Conservation (phyloP, 441 rosid species). For the Lepidium campestre region DNA sequence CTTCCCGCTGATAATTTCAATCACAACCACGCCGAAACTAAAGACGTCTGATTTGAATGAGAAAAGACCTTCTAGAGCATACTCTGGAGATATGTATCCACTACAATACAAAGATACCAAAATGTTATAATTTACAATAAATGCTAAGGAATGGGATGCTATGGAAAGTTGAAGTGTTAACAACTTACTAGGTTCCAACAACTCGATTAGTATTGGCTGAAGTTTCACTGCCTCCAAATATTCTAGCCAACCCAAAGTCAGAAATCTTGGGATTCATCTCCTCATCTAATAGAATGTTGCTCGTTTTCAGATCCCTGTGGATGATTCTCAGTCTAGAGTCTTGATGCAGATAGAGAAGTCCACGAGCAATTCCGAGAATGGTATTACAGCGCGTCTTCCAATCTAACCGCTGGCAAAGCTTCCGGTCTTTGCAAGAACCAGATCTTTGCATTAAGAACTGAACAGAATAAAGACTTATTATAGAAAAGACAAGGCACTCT, state of each 20-base stretch:
- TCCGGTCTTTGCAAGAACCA: slow-evolving; percentile 34
- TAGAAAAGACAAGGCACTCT: not conserved
- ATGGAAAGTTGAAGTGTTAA: not conserved
- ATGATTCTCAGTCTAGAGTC: slow-evolving; percentile 65
- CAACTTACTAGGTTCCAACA: slow-evolving; percentile 63
- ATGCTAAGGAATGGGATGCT: not conserved
- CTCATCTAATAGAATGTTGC: slow-evolving; percentile 41
- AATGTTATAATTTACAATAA: not conserved
- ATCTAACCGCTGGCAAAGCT: slow-evolving; percentile 24
- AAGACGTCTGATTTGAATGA: slow-evolving; percentile 66
- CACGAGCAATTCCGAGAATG: slow-evolving; percentile 52
- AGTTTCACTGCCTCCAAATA: slow-evolving; percentile 53
- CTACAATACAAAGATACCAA: slow-evolving; percentile 26
- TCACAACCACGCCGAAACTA: slow-evolving; percentile 66
- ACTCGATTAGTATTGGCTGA: slow-evolving; percentile 50
- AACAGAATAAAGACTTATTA: not conserved
- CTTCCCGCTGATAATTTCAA: slow-evolving; percentile 55
- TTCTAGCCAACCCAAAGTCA: slow-evolving; percentile 48
- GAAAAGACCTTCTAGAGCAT: slow-evolving; percentile 60
- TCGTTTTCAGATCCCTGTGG: slow-evolving; percentile 43
- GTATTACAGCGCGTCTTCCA: slow-evolving; percentile 48
- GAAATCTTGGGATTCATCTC: slow-evolving; percentile 50
- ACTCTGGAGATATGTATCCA: slow-evolving; percentile 72
- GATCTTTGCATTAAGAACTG: not conserved
- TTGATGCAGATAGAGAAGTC: slow-evolving; percentile 64